Base-by-base conservation (phyloP, 1,284 basidiomycete species). In the Volvariella volvacea region DNA sequence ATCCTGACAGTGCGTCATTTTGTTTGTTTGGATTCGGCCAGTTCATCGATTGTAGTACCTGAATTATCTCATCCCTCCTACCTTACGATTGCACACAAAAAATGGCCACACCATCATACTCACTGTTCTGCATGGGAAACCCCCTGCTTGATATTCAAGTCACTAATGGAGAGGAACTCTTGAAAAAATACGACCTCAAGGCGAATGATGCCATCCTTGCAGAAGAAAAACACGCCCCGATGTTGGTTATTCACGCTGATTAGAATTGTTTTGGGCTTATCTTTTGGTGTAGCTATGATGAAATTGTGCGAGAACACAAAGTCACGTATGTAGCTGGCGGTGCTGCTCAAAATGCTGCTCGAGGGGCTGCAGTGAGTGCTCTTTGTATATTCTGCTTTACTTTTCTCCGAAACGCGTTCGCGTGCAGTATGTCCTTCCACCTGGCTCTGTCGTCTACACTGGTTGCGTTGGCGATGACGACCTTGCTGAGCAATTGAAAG, bases 131-230 rank as follows among this genome's bases (percentile, higher is more conserved):
- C 68, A 70, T 94, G 67, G 91, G 91, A 34, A 93, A 93, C 67
- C 91, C 91, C 55, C 72, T 94, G 63, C 83, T 94, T 50, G 91
- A 94, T 63, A 84, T 93, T 67, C 89, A 92, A 65, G 88, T 92
- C 55, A 80, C 70, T 49, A 74, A 92, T 52, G 92, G 89, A 45
- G 88, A 94, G 62, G 73, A 73, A 39, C 77, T 98, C 48, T 75
- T 99, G 46, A 73, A 87, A 57, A 98, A 97, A 68, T 99, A 99
- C 66, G 78, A 68, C 50, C 80, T 99, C 61, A 92, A 93, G 65
- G 71, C 93, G 44, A 97, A 99, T 74, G 92, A 99, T 64, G 95
- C 96, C 45, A 94, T 98, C 63, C 81, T 98, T 47, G 96, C 93
- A 19, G 88, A 88, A 55, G 84, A 86, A 47, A 88, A 93, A 69